phyloP scores from a whole-genome alignment of 2,329 filamentous ascomycete species.

The Epichloe coenophiala region DNA sequence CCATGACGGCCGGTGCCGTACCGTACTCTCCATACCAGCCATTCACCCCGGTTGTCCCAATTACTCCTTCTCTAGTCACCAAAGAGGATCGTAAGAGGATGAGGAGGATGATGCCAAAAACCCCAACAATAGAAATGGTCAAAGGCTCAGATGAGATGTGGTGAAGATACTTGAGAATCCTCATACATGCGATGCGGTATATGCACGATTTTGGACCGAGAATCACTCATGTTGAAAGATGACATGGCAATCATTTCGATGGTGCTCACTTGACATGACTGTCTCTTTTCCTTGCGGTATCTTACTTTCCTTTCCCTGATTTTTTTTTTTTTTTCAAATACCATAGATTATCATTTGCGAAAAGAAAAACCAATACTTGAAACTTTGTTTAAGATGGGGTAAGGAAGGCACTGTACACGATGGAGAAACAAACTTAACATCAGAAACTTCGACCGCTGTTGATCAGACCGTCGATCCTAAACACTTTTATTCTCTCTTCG shows the following conservation, averaged over 20 bases:
- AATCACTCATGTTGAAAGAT: not conserved
- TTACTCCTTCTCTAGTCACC: constrained; percentile 63
- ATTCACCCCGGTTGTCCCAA: constrained; percentile 59
- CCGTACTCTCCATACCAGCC: constrained; percentile 74
- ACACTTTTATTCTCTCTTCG: not conserved
- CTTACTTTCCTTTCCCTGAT: not conserved
- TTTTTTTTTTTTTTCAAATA: not conserved
- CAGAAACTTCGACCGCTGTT: not conserved
- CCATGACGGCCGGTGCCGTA: constrained; percentile 45
- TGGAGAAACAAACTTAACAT: not conserved
- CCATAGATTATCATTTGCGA: not conserved
- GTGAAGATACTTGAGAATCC: constrained; percentile 24
- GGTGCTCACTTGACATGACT: not conserved
- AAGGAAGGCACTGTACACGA: not conserved
- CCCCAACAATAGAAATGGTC: constrained; percentile 49
- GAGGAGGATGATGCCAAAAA: constrained; percentile 50
- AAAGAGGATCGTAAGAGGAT: constrained; percentile 57
- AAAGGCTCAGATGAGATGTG: constrained; percentile 49
- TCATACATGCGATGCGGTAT: not conserved
- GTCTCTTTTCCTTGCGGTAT: not conserved
- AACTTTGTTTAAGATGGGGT: not conserved
- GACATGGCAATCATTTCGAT: not conserved
- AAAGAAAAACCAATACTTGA: not conserved
- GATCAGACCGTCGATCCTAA: not conserved
- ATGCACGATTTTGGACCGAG: not conserved